Conservation (phyloP, 441 rosid genomes). For the Erysimum cheiri region DNA sequence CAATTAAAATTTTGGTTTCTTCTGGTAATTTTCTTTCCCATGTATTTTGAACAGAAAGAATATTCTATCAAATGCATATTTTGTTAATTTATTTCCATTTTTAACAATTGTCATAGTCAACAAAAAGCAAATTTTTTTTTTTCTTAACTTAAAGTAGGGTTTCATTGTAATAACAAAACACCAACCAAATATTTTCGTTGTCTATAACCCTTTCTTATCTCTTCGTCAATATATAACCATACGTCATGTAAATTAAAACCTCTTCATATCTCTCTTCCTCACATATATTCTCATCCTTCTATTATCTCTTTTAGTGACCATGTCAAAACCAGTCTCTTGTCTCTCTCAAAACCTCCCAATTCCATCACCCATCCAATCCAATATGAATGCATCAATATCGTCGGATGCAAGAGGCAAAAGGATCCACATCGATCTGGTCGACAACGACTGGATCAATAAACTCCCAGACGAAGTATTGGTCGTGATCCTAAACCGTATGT, state of each 20-base stretch:
- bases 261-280: not conserved
- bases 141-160: not conserved
- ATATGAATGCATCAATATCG: not conserved
- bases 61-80: too few relatives aligned
- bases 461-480: constrained; percentile 10
- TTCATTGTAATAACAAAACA: not conserved
- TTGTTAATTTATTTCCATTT: not conserved
- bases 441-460: not conserved
- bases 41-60: not conserved
- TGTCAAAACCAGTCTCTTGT: not conserved
- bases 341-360: not conserved
- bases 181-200: not conserved
- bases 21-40: too few relatives aligned
- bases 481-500: not conserved
- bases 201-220: not conserved
- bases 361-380: not conserved
- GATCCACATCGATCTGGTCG: not conserved
- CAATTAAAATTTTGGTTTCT: too few relatives aligned
- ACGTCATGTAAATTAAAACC: not conserved
- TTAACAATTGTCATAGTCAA: not conserved
- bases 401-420: not conserved
- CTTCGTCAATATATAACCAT: not conserved
- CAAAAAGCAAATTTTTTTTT: not conserved
- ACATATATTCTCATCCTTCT: too few relatives aligned
- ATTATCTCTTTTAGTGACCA: not conserved